A percentile compares a stretch with the other conserved stretches of the same genome.
These are phyloP conservation scores for Clonostachys solani DNA, from an alignment of 2,329 filamentous ascomycete species.

Conservation along the genomic window DNA sequence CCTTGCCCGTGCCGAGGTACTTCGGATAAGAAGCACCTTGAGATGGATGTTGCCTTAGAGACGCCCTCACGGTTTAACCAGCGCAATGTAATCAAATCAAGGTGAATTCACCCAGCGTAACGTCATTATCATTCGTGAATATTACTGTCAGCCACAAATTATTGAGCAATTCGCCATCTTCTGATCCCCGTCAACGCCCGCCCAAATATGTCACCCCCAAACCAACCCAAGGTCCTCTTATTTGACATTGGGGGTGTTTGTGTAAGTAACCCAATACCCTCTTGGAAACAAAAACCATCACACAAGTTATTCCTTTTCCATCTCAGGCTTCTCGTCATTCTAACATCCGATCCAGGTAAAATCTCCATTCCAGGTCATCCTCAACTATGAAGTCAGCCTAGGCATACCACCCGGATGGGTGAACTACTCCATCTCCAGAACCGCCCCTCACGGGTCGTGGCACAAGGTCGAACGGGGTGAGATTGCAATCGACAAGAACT, in stretches of 20 bases:
- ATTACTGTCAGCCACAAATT: too few relatives aligned
- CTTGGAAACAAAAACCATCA: neutral
- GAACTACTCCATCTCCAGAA: constrained; percentile 81
- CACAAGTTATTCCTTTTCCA: constrained; percentile 1
- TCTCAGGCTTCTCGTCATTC: neutral
- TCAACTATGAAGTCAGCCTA: constrained; percentile 78
- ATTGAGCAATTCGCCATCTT: constrained; percentile 15
- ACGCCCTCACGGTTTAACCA: too few relatives aligned
- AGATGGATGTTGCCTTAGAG: too few relatives aligned
- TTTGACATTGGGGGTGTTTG: constrained; percentile 98
- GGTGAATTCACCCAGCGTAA: neutral
- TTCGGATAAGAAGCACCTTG: too few relatives aligned
- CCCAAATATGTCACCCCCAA: constrained; percentile 11
- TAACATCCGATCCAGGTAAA: constrained; percentile 55
- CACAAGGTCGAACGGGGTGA: constrained; percentile 83
- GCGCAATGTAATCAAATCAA: too few relatives aligned
- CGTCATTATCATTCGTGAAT: neutral
- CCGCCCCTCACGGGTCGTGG: constrained; percentile 78
- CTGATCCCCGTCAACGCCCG: constrained; percentile 18
- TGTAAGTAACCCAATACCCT: constrained; percentile 53
- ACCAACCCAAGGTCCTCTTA: constrained; percentile 68
- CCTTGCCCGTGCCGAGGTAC: too few relatives aligned
- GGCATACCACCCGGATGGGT: constrained; percentile 84
- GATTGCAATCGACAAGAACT: constrained; percentile 67
- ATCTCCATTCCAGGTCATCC: constrained; percentile 88